Evolutionary conservation across 148 eudicot genomes (phyloP), one percentile per base, ranked within the genome.

Genomic region (Limonium bicolor): DNA sequence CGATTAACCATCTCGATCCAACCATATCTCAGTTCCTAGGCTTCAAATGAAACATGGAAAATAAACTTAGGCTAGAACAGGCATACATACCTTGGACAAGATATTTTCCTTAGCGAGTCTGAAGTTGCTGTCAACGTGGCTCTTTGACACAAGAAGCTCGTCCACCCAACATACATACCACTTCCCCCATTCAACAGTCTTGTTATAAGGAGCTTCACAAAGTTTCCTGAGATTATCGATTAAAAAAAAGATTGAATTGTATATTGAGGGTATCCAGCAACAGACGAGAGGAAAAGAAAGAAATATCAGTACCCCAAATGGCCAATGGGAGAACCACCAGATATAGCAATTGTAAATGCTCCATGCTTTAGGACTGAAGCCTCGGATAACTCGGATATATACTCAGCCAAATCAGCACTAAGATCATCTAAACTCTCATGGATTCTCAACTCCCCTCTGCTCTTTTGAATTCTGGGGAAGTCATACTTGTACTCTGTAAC

Each of bases 151-250:
- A 27, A 84, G 82, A 3, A 92, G 84, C 55, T 88, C 97, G 29
- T 88, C 95, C 2, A 56, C 81, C 97, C 92, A 88, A 61, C 77
- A 88, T 33, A 88, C 65, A 57, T 84, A 61, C 97, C 97, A 88
- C 51, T 72, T 88, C 13, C 66, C 71, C 97, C 95, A 88, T 17
- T 88, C 97, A 48, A 80, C 76, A 12, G 93, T 84, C 71, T 80
- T 84, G 59, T 46, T 65, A 38, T 80, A 88, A 39, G 93, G 97
- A 9, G 95, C 84, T 41, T 76, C 84, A 53, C 77, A 57, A 0
- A 84, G 70, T 61, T 75, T 84, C 59, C 95, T 88, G 80, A 44
- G 38, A n/a, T 37, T 32, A 38, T 60, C 21, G 46, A 52, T 48
- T 12, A 46, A 42, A 29, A 26, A 6, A 58, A 30, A 39, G 21